These are phyloP conservation scores for Fusarium palustre DNA, from an alignment of 2,329 filamentous ascomycete genomes.

Conservation along the genomic window DNA sequence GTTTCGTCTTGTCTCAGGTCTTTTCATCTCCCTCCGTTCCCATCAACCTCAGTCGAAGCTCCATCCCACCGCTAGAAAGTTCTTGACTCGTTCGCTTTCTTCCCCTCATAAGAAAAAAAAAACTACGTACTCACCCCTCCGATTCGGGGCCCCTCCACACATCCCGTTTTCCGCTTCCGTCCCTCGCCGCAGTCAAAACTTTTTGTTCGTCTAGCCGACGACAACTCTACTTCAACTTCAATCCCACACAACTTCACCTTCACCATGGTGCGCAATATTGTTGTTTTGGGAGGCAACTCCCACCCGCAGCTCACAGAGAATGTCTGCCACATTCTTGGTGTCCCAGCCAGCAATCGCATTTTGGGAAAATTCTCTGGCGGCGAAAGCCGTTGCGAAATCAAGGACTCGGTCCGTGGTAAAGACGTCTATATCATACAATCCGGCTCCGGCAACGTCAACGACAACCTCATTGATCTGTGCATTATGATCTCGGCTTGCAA, in stretches of 20 bases:
- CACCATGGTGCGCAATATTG: constrained; percentile 92
- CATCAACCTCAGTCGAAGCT: constrained; percentile 18
- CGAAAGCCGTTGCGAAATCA: constrained; percentile 94
- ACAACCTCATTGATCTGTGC: constrained; percentile 94
- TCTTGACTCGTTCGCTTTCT: constrained; percentile 24
- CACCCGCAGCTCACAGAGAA: constrained; percentile 88
- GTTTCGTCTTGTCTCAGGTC: constrained; percentile 20
- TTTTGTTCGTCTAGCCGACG: constrained; percentile 39
- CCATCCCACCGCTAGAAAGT: constrained; percentile 19
- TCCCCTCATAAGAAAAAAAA: constrained; percentile 27
- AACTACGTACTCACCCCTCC: constrained; percentile 40
- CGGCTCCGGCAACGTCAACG: constrained; percentile 91
- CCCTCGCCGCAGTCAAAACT: constrained; percentile 43
- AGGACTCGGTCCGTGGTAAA: constrained; percentile 96
- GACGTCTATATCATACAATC: constrained; percentile 99
- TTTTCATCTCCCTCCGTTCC: constrained; percentile 8
- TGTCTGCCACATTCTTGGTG: constrained; percentile 88
- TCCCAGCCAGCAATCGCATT: constrained; percentile 85
- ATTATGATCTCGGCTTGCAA: constrained; percentile 99
- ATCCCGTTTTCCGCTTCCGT: constrained; percentile 46
- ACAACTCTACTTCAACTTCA: constrained; percentile 16
- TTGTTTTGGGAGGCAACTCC: constrained; percentile 92
- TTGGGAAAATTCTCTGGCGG: constrained; percentile 94
- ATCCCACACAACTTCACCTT: constrained; percentile 30
- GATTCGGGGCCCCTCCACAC: constrained; percentile 46